A percentile compares a stretch with the other conserved stretches of the same genome.
Conservation (phyloP, 768 basidiomycete genomes). For the Naganishia randhawae region DNA sequence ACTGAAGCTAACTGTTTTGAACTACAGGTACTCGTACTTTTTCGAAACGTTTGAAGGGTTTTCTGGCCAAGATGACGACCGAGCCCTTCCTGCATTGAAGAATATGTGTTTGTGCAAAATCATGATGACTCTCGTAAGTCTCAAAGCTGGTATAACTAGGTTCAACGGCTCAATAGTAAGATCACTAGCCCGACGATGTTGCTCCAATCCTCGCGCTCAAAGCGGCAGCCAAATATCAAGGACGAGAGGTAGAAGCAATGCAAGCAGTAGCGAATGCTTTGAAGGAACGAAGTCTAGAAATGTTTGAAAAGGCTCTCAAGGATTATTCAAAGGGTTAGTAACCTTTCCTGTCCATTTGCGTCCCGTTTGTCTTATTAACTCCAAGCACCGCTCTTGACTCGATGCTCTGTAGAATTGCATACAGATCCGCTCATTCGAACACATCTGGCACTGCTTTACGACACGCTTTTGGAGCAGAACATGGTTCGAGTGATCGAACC, state of each 20-base stretch:
- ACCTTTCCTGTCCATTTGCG: neutral
- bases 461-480: constrained; percentile 94
- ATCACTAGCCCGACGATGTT: constrained; percentile 80
- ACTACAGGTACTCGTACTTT: constrained; percentile 75
- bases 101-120: constrained; percentile 98
- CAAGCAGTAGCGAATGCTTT: constrained; percentile 91
- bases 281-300: constrained; percentile 78
- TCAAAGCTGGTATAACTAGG: too few species aligned
- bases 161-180: neutral
- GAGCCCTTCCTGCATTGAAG: constrained; percentile 79
- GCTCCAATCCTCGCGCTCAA: constrained; percentile 80
- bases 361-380: neutral
- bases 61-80: constrained; percentile 69
- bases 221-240: constrained; percentile 79
- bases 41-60: constrained; percentile 93
- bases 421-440: constrained; percentile 93
- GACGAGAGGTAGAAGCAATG: constrained; percentile 91
- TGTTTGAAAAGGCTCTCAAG: constrained; percentile 80
- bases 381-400: too few species aligned
- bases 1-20: neutral
- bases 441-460: constrained; percentile 88
- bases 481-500: constrained; percentile 92
- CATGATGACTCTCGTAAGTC: constrained; percentile 85
- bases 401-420: constrained; percentile 67
- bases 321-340: constrained; percentile 74